These are phyloP conservation scores for Furcasterigmium sp. DNA, from an alignment of 2,329 filamentous ascomycete species.

Conservation along the genomic window DNA sequence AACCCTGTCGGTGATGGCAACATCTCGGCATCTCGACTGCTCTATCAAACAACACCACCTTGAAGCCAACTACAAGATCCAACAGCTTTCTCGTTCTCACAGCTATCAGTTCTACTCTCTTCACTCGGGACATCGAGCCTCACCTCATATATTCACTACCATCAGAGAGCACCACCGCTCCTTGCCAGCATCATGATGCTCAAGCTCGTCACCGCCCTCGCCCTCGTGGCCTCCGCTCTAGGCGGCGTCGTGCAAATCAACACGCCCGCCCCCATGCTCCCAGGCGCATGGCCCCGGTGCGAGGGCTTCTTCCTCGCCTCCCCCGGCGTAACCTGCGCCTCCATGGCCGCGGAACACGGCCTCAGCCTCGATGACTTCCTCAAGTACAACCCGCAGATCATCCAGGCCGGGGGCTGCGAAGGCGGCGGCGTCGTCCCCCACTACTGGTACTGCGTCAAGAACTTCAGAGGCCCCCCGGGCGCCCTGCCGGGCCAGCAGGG, in stretches of 20 bases:
- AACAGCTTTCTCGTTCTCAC: too few relatives aligned
- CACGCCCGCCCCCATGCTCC: constrained; percentile 9
- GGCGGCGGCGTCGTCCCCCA: constrained; percentile 2
- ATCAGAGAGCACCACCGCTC: not conserved
- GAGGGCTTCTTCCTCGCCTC: constrained; percentile 6
- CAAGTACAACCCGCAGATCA: constrained; percentile 14
- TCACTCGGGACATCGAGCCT: too few relatives aligned
- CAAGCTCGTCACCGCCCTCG: not conserved
- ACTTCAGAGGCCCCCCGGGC: constrained; percentile 1
- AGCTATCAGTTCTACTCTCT: too few relatives aligned
- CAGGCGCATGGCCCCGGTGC: not conserved
- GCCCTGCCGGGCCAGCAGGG: too few relatives aligned
- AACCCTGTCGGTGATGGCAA: not conserved
- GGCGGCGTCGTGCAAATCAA: too few relatives aligned
- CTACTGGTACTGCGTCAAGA: constrained; percentile 17
- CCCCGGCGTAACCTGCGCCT: constrained; percentile 6
- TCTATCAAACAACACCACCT: too few relatives aligned
- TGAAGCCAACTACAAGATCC: too few relatives aligned
- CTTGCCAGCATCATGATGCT: not conserved
- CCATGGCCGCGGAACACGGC: constrained; percentile 18
- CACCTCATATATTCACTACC: too few relatives aligned
- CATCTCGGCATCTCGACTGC: not conserved
- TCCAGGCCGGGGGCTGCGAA: constrained; percentile 1
- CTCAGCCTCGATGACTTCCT: constrained; percentile 19
- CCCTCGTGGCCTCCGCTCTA: not conserved